phyloP scores from a whole-genome alignment of 192 early-diverging fungal genomes.

The Spizellomyces punctatus region DNA sequence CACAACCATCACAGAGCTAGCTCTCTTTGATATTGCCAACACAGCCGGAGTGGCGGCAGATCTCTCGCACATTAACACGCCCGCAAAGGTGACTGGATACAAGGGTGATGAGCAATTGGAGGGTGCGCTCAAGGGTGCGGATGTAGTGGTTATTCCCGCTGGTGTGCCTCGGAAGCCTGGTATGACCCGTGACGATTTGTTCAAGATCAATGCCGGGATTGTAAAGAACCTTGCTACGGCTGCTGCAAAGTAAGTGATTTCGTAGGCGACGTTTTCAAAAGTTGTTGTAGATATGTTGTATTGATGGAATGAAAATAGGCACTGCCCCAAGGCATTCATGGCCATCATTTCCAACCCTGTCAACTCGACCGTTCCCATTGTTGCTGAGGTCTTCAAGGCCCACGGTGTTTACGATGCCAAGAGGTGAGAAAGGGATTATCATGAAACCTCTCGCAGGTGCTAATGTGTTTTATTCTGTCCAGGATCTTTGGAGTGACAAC shows the following conservation, averaged over 20 bases:
- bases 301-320: conserved; percentile 24
- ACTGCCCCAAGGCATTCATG: conserved; percentile 67
- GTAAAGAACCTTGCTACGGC: conserved; percentile 58
- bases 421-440: conserved; percentile 26
- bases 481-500: conserved; percentile 65
- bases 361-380: conserved; percentile 70
- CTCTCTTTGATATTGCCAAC: conserved; percentile 68
- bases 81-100: conserved; percentile 56
- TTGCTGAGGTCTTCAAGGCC: conserved; percentile 64
- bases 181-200: conserved; percentile 72
- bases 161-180: conserved; percentile 70
- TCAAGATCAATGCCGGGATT: conserved; percentile 73
- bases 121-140: conserved; percentile 51
- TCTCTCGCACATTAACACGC: conserved; percentile 68
- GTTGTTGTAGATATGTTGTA: background rate
- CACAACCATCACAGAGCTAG: conserved; percentile 55
- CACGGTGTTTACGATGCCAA: conserved; percentile 64
- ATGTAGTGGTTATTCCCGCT: conserved; percentile 67
- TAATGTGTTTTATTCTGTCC: background rate
- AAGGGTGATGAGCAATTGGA: conserved; percentile 54
- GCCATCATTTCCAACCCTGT: conserved; percentile 70
- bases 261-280: too few species aligned
- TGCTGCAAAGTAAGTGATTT: conserved; percentile 55
- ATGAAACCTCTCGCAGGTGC: background rate
- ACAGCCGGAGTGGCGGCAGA: conserved; percentile 68